phyloP scores from a whole-genome alignment of 768 basidiomycete genomes.

The Butyriboletus loyo region DNA sequence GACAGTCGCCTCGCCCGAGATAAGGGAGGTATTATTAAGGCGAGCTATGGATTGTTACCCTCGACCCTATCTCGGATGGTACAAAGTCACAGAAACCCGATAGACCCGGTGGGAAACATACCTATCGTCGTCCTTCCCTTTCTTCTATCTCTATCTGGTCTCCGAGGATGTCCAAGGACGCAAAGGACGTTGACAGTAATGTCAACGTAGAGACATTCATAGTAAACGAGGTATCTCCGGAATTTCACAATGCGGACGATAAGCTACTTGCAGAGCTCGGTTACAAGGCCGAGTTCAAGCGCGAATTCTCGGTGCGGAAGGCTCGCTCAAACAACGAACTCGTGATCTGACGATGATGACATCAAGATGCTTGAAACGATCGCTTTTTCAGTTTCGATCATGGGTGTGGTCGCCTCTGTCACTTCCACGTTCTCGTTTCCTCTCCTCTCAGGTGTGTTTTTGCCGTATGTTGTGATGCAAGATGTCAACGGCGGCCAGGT shows the following conservation, averaged over 20 bases:
- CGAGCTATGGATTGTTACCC: not conserved
- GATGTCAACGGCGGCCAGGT: conserved; percentile 35
- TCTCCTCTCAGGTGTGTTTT: conserved; percentile 51
- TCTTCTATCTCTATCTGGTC: not conserved
- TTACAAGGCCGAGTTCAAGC: conserved; percentile 69
- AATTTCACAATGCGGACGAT: conserved; percentile 49
- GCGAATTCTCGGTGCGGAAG: conserved; percentile 62
- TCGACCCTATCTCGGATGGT: conserved; percentile 17
- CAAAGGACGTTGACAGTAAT: conserved; percentile 13
- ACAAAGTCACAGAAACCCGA: not conserved
- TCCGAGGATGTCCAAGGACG: conserved; percentile 17
- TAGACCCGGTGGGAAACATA: not conserved
- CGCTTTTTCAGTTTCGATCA: conserved; percentile 66
- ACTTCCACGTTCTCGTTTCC: conserved; percentile 65
- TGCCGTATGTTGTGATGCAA: not conserved
- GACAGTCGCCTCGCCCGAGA: too few relatives aligned
- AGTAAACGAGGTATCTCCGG: conserved; percentile 12
- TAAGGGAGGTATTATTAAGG: conserved; percentile 15
- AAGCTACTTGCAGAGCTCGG: conserved; percentile 60
- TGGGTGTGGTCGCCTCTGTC: conserved; percentile 71
- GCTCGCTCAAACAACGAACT: not conserved
- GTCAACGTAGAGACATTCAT: conserved; percentile 10
- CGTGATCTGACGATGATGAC: not conserved
- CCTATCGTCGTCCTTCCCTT: not conserved
- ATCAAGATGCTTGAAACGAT: conserved; percentile 53